Evolutionary conservation across 2,329 filamentous ascomycete genomes (phyloP).

Genomic region (Colletotrichum nymphaeae): DNA sequence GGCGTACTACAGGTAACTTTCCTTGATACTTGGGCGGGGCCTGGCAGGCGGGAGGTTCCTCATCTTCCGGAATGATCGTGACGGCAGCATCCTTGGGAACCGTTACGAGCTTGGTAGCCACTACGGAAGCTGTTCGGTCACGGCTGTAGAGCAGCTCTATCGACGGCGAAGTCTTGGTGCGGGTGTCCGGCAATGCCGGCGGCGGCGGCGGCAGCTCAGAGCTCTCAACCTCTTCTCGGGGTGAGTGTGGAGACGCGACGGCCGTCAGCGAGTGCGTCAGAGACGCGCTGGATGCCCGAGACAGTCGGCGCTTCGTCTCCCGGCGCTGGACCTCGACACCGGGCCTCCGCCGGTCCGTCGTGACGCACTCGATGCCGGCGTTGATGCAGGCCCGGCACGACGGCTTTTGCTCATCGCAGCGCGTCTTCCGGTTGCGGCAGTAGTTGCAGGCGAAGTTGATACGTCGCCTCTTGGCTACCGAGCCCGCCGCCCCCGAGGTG

Average conservation of each 20-base stretch:
- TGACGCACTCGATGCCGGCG: slow-evolving; percentile 41
- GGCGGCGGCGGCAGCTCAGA: neutral
- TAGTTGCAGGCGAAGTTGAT: slow-evolving; percentile 40
- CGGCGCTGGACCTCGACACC: slow-evolving; percentile 33
- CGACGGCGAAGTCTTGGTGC: neutral
- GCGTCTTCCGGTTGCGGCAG: slow-evolving; percentile 45
- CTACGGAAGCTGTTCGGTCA: neutral
- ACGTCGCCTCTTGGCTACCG: slow-evolving; percentile 12
- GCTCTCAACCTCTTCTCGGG: neutral
- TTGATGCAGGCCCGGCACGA: slow-evolving; percentile 47
- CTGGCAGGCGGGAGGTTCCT: neutral
- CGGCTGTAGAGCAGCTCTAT: neutral
- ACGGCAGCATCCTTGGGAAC: neutral
- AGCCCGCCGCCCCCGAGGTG: neutral
- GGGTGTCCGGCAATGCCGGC: neutral
- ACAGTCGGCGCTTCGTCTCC: slow-evolving; percentile 23
- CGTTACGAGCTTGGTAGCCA: neutral
- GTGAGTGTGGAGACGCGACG: slow-evolving; percentile 9
- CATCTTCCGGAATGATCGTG: neutral
- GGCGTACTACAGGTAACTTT: slow-evolving; percentile 24
- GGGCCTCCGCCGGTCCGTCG: slow-evolving; percentile 41
- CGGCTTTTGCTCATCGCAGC: slow-evolving; percentile 43
- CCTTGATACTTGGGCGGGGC: slow-evolving; percentile 18
- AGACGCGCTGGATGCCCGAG: slow-evolving; percentile 9
- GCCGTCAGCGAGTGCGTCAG: neutral